Conservation (phyloP, 306 rosid genomes). For the Vachellia collinsii region DNA sequence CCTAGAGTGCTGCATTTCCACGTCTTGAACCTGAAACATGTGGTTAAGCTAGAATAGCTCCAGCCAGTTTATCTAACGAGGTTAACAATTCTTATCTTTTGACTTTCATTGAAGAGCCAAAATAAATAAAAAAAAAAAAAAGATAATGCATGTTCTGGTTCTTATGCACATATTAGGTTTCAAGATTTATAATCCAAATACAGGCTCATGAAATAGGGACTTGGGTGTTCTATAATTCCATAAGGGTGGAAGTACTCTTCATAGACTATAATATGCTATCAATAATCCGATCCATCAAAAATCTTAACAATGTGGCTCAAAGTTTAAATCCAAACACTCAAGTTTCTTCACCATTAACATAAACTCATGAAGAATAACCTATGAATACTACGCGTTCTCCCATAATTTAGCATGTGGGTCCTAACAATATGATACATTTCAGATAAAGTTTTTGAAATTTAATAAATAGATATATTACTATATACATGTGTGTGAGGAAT, state of each 20-base stretch:
- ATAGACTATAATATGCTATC: background rate
- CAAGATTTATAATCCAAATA: conserved; percentile 6
- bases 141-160: background rate
- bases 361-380: background rate
- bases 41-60: too few species aligned
- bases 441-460: background rate
- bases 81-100: background rate
- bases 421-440: background rate
- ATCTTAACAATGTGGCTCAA: conserved; percentile 22
- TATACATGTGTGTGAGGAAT: background rate
- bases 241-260: background rate
- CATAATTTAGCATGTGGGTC: background rate
- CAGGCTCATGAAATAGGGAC: conserved; percentile 10
- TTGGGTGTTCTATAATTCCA: background rate
- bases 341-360: background rate
- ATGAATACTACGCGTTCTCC: background rate
- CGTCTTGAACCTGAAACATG: too few species aligned
- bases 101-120: background rate
- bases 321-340: background rate
- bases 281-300: conserved; percentile 16
- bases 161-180: conserved; percentile 20
- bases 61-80: too few species aligned
- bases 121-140: background rate
- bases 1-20: too few species aligned
- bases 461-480: background rate